Percentiles rank a stretch among this genome's conserved stretches.
These are phyloP conservation scores for Dysphania ambrosioides DNA, from an alignment of 148 eudicot genomes.

Conservation along the genomic window DNA sequence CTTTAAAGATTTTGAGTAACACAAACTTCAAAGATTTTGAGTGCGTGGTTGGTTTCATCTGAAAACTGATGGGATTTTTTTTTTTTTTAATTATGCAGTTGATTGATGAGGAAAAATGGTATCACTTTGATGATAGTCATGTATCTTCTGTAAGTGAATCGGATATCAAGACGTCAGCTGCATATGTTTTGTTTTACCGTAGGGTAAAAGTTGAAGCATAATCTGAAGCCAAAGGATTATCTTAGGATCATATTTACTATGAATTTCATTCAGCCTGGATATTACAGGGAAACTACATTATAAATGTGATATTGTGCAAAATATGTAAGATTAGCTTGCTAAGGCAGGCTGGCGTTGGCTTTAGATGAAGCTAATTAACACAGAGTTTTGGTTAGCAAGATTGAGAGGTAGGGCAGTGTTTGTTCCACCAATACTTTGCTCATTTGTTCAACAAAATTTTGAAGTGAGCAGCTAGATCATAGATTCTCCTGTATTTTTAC, in stretches of 20 bases:
- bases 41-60: slow-evolving; percentile 12
- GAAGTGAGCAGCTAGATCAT: slow-evolving; percentile 17
- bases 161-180: slow-evolving; percentile 86
- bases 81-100: slow-evolving; percentile 47
- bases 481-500: neutral
- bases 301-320: neutral
- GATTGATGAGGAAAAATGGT: slow-evolving; percentile 86
- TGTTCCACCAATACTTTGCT: neutral
- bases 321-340: neutral
- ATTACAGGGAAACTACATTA: neutral
- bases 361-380: slow-evolving; percentile 5
- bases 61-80: slow-evolving; percentile 7
- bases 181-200: slow-evolving; percentile 88
- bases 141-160: slow-evolving; percentile 74
- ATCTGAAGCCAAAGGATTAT: slow-evolving; percentile 34
- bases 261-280: slow-evolving; percentile 5
- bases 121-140: slow-evolving; percentile 90
- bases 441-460: slow-evolving; percentile 21
- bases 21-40: neutral
- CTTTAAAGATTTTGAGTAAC: neutral
- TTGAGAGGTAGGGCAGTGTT: slow-evolving; percentile 19
- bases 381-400: neutral
- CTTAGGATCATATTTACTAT: slow-evolving; percentile 20
- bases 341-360: neutral
- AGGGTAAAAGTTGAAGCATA: slow-evolving; percentile 44